phyloP scores from a whole-genome alignment of 1,284 basidiomycete species.

The Ganoderma meredithae region DNA sequence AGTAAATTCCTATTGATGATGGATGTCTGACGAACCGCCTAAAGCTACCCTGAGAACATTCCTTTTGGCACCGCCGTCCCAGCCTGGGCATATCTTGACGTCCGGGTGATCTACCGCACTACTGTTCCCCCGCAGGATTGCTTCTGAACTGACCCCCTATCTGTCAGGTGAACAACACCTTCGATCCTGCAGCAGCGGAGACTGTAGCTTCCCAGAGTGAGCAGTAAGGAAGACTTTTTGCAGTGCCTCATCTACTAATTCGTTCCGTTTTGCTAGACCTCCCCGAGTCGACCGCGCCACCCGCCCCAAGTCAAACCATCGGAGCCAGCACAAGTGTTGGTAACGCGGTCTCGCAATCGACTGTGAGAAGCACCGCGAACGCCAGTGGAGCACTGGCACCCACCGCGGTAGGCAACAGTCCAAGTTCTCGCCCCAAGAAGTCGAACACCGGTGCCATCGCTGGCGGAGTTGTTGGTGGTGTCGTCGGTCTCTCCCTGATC shows the following conservation, averaged over 20 bases:
- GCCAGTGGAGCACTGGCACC: constrained; percentile 4
- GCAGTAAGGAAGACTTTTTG: no score
- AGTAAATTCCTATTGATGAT: neutral
- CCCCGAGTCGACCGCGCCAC: no score
- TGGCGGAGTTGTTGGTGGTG: constrained; percentile 17
- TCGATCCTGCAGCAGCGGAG: no score
- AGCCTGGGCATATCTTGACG: constrained; percentile 27
- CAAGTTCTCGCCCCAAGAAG: constrained; percentile 7
- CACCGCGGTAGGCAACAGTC: neutral
- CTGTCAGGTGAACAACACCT: constrained; percentile 13
- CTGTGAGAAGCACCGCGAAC: neutral
- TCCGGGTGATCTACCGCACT: constrained; percentile 4
- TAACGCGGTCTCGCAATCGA: no score
- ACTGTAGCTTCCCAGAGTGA: no score
- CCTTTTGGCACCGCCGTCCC: constrained; percentile 22
- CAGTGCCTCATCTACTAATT: no score
- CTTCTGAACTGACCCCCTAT: neutral
- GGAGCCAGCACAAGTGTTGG: no score
- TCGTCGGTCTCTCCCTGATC: constrained; percentile 14
- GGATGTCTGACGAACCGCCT: neutral
- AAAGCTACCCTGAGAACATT: constrained; percentile 21
- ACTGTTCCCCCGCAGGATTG: neutral
- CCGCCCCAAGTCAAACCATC: no score
- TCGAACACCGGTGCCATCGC: constrained; percentile 25
- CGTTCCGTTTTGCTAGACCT: no score